phyloP scores from a whole-genome alignment of 176 grass and related monocot species.

The Oryza rufipogon region DNA sequence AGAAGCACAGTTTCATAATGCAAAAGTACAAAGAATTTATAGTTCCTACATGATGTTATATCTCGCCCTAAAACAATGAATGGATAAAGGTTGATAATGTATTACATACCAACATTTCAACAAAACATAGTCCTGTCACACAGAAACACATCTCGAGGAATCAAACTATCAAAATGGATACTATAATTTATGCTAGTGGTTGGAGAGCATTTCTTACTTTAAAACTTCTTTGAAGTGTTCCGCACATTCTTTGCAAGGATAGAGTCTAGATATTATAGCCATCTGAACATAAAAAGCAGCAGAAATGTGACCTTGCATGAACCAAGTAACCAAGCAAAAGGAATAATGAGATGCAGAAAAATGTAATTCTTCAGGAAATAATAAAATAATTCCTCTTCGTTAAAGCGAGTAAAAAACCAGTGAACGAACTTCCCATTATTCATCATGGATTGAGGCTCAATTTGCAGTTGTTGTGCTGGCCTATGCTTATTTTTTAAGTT shows the following conservation, averaged over 20 bases:
- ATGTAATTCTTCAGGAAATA: neutral
- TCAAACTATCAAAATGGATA: constrained; percentile 14
- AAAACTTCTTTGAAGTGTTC: constrained; percentile 96
- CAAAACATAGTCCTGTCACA: neutral
- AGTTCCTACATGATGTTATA: neutral
- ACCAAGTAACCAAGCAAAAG: neutral
- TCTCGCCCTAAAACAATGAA: constrained; percentile 6
- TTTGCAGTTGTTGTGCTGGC: neutral
- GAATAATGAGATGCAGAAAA: neutral
- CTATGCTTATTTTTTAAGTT: neutral
- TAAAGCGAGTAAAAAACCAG: neutral
- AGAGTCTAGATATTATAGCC: constrained; percentile 82
- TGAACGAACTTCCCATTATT: neutral
- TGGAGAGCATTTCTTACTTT: constrained; percentile 69
- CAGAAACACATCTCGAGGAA: neutral
- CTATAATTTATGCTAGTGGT: constrained; percentile 1
- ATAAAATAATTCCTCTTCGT: neutral
- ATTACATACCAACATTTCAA: neutral
- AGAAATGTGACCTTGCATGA: constrained; percentile 37
- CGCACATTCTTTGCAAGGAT: constrained; percentile 96
- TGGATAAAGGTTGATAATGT: neutral
- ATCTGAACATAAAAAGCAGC: constrained; percentile 59
- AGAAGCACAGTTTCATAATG: neutral
- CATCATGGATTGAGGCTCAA: neutral
- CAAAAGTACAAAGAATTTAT: constrained; percentile 4